Base-by-base conservation (phyloP, 2,329 filamentous ascomycete genomes). In the Sclerotinia subarctica region DNA sequence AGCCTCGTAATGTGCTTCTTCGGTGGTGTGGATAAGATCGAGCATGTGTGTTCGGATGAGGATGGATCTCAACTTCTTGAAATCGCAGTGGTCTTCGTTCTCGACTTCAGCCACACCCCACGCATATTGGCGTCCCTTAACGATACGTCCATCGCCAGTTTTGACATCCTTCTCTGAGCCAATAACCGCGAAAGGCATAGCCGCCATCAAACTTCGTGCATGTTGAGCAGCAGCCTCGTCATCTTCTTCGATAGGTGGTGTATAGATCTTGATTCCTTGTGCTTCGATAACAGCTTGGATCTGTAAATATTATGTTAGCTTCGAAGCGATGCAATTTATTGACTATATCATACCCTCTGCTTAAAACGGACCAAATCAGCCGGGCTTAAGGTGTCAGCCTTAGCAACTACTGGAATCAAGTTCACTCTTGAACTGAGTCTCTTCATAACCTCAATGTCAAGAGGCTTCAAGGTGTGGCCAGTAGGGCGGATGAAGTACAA, bases 381-480 rank as follows among this genome's bases (percentile, higher is more conserved):
- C 68, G 94, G 94, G 83, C 94, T 98, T 77, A 99, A 86, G 35
- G 95, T 99, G 80, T 99, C 95, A 71, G 95, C 95, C 88, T 99
- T 99, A 78, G 96, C 95, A 78, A 99, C 92, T 76, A 99, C 95
- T 73, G 95, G 95, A 73, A 99, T 99, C 79, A 99, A 82, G 84
- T 99, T 99, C 81, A 99, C 95, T 79, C 95, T 92, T 69, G 95
- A 95, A 86, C 93, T 97, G 73, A 99, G 88, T 79, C 95, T 91
- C 89, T 98, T 99, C 95, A 99, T 99, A 71, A 99, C 95, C 85
- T 99, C 95, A 77, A 99, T 99, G 80, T 99, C 95, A 72, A 99
- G 87, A 69, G 95, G 95, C 89, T 99, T 99, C 77, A 99, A 83
- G 75, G 94, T 97, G 86, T 99, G 95, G 79, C 95, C 96, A 67